Conservation (phyloP, 495 filamentous ascomycete species). For the Sphaerosporella brunnea region DNA sequence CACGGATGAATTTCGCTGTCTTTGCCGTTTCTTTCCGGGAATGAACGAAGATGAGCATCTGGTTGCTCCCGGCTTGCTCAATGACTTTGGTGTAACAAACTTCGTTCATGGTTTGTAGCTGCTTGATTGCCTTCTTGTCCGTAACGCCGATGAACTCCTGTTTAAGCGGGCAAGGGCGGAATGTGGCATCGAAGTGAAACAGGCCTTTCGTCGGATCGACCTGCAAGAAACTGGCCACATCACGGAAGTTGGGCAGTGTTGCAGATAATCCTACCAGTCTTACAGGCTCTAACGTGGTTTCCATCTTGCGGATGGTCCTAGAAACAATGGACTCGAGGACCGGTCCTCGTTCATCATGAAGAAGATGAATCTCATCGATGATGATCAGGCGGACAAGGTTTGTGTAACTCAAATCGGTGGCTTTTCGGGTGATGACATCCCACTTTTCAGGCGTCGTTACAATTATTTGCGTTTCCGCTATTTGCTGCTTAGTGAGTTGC, state of each 20-base stretch:
- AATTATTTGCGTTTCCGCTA: conserved; percentile 93
- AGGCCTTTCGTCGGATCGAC: conserved; percentile 71
- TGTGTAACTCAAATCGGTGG: conserved; percentile 90
- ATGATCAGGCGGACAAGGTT: conserved; percentile 88
- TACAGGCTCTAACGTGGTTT: conserved; percentile 82
- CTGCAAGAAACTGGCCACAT: conserved; percentile 89
- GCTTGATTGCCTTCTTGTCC: conserved; percentile 96
- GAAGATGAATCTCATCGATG: conserved; percentile 94
- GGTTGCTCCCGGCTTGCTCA: conserved; percentile 82
- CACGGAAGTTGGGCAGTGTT: conserved; percentile 88
- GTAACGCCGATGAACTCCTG: conserved; percentile 98
- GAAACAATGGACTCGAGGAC: conserved; percentile 95
- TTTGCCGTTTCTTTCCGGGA: conserved; percentile 96
- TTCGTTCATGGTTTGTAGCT: conserved; percentile 98
- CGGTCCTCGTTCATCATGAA: conserved; percentile 93
- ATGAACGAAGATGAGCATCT: conserved; percentile 98
- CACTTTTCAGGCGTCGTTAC: conserved; percentile 98
- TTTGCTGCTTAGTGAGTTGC: conserved; percentile 96
- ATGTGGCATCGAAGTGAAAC: conserved; percentile 94
- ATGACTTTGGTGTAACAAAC: conserved; percentile 95
- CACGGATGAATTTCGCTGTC: conserved; percentile 84
- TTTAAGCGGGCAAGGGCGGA: conserved; percentile 74
- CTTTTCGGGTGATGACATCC: conserved; percentile 97
- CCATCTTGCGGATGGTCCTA: conserved; percentile 75
- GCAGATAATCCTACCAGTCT: conserved; percentile 85